These are phyloP conservation scores for Colletotrichum sp. DNA, from an alignment of 2,329 filamentous ascomycete species.

Conservation along the genomic window DNA sequence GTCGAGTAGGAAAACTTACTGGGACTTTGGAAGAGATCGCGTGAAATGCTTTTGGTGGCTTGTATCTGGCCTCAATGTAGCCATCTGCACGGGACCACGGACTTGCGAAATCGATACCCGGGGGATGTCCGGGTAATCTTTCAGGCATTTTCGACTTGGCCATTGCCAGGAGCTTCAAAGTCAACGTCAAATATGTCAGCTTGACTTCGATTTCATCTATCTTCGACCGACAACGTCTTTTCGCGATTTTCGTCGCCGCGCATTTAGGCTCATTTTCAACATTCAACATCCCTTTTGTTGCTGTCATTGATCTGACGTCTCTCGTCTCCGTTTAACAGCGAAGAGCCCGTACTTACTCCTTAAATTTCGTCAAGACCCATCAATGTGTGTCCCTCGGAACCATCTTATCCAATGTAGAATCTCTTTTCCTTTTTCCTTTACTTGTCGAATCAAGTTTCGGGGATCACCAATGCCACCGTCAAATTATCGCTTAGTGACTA, in stretches of 20 bases:
- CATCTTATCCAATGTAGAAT: no score
- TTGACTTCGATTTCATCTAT: not conserved
- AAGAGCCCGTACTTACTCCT: not conserved
- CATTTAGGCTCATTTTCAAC: not conserved
- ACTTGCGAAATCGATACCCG: not conserved
- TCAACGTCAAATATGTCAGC: not conserved
- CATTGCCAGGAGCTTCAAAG: not conserved
- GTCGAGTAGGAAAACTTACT: not conserved
- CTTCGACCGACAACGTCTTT: not conserved
- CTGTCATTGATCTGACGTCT: not conserved
- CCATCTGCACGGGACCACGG: not conserved
- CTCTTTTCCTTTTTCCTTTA: no score
- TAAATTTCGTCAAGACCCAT: no score
- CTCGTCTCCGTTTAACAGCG: not conserved
- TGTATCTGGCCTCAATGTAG: not conserved
- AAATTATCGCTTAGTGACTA: not conserved
- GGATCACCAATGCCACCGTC: no score
- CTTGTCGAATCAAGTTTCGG: no score
- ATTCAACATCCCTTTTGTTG: not conserved
- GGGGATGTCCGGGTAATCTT: not conserved
- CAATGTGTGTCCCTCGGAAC: no score
- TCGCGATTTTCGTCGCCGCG: not conserved
- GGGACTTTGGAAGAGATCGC: not conserved
- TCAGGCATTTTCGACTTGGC: not conserved
- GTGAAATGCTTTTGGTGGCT: not conserved